Evolutionary conservation across 306 rosid species (phyloP).

Genomic region (Cucurbita pepo): DNA sequence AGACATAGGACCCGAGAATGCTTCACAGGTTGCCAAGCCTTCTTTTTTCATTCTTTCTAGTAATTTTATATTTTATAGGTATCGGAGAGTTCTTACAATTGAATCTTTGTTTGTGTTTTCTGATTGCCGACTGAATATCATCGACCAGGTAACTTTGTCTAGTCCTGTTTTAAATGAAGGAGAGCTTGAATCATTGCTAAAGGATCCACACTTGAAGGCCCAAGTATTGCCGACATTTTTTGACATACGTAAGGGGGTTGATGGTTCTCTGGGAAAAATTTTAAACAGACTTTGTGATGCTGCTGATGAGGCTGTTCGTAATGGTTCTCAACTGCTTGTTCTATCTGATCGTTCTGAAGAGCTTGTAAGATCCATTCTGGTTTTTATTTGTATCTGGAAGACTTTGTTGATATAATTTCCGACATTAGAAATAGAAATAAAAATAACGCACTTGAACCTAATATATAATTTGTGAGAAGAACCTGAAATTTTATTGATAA

Average conservation of each 20-base stretch:
- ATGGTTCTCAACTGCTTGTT: slow-evolving; percentile 83
- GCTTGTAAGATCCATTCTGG: slow-evolving; percentile 37
- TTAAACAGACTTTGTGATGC: slow-evolving; percentile 76
- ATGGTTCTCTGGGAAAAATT: slow-evolving; percentile 78
- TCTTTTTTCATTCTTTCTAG: neutral
- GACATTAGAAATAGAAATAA: neutral
- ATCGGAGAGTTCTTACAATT: slow-evolving; percentile 1
- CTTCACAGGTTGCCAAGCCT: slow-evolving; percentile 58
- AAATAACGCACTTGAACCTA: neutral
- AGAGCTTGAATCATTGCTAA: slow-evolving; percentile 74
- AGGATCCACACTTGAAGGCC: slow-evolving; percentile 59
- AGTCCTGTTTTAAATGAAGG: slow-evolving; percentile 91
- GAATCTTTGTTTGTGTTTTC: slow-evolving; percentile 1
- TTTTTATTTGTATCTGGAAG: neutral
- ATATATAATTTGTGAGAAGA: neutral
- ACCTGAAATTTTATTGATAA: too few species aligned
- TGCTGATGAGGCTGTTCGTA: slow-evolving; percentile 98
- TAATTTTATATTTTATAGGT: slow-evolving; percentile 2
- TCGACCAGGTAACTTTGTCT: slow-evolving; percentile 67
- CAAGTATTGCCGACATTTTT: slow-evolving; percentile 71
- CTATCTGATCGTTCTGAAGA: slow-evolving; percentile 87
- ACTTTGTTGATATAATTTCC: neutral
- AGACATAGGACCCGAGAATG: slow-evolving; percentile 93
- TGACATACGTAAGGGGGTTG: slow-evolving; percentile 80
- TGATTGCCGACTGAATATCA: neutral